Evolutionary conservation across 441 rosid species (phyloP), one percentile per base, ranked within the genome.

Genomic region (Geranium incanum): DNA sequence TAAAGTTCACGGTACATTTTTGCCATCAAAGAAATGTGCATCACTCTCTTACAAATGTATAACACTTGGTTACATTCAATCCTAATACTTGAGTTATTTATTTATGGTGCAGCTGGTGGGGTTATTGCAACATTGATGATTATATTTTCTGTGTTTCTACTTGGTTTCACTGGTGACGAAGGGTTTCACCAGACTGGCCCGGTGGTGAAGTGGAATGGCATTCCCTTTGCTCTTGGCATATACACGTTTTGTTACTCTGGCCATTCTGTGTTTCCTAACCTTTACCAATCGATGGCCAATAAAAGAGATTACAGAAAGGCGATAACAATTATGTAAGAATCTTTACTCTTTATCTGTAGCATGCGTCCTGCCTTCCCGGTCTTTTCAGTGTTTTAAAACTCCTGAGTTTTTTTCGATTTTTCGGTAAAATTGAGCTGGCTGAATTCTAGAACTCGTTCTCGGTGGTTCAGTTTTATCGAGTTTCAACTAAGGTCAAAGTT

Each of bases 201-300:
- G 21, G 62, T 79, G 36, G 90, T 89, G 74, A 93, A 88, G 59
- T 86, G 87, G 94, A 88, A 82, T 37, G 97, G 95, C 38, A 74
- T 93, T 79, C 98, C 98, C 2, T 85, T 88, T 85, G 93, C 88
- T 1, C 73, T 86, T 78, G 98, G 98, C 77, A 88, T 91, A 2
- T 85, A 82, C 39, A 94, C 93, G 36, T 93, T 93, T 80, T 89
- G 96, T 76, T 86, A 72, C 60, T 78, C 95, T 37, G 97, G 91
- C 5, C 98, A 93, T 65, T 83, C 96, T 18, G 97, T 93, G 69
- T 88, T 93, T 75, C 97, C 98, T n/a, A 93, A 93, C 71, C 88
- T 93, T 70, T 91, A 93, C 76, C 98, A 93, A 55, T 89, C 97
- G 41, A 93, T 91, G 98, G 95, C 95, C 68, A 91, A 91, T 75